phyloP scores from a whole-genome alignment of 2,329 filamentous ascomycete genomes.

The Colletotrichum tofieldiae region DNA sequence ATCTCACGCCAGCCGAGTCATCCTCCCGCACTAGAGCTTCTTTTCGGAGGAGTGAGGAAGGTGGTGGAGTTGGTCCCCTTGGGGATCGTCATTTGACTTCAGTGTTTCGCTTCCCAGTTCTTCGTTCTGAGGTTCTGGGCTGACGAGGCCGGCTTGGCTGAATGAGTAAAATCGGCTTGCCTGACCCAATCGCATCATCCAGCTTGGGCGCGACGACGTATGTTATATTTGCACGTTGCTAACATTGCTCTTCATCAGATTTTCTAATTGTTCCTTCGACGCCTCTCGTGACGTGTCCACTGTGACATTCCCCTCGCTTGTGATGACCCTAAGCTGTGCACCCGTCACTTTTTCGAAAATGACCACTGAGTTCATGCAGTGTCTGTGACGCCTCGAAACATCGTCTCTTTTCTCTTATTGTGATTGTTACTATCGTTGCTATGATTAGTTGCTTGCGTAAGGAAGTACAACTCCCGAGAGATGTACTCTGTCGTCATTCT shows the following conservation, averaged over 20 bases:
- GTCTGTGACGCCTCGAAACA: background rate
- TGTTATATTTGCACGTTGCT: background rate
- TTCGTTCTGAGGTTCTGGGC: conserved; percentile 59
- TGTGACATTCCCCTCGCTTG: no score
- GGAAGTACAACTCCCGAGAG: no score
- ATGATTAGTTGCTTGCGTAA: background rate
- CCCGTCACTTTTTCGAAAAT: background rate
- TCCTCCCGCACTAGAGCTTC: conserved; percentile 79
- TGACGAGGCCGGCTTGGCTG: conserved; percentile 71
- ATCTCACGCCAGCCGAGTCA: conserved; percentile 78
- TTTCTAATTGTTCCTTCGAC: background rate
- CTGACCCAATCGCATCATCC: conserved; percentile 56
- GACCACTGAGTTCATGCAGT: background rate
- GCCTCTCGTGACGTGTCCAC: no score
- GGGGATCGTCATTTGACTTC: conserved; percentile 72
- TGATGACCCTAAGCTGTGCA: background rate
- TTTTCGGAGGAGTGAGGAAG: conserved; percentile 70
- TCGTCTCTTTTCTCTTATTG: no score
- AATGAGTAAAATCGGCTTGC: conserved; percentile 80
- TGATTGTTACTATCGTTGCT: no score
- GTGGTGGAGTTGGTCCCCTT: conserved; percentile 79
- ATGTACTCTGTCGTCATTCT: background rate
- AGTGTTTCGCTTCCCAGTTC: conserved; percentile 58
- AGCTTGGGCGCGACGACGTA: background rate
- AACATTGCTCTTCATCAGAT: background rate